Conservation (phyloP, 139 green algal species). For the Ettlia oleoabundans region DNA sequence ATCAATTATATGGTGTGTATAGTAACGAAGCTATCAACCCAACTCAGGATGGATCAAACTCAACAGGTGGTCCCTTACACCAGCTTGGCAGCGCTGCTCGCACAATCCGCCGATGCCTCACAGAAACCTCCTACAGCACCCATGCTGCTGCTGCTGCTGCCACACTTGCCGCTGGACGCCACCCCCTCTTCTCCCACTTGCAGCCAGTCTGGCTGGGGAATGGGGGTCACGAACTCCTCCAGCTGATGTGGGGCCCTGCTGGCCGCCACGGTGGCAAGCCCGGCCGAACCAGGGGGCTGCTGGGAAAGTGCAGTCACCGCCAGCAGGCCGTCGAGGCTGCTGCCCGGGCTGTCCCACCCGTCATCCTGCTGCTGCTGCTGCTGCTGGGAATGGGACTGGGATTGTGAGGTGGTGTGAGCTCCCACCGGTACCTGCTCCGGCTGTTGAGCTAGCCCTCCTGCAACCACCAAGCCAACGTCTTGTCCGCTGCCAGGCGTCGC, state of each 20-base stretch:
- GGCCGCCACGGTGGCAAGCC: constrained; percentile 10
- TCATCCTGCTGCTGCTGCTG: background rate
- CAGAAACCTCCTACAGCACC: background rate
- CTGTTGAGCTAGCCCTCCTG: background rate
- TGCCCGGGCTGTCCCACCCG: constrained; percentile 30
- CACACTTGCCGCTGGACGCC: background rate
- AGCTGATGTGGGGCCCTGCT: background rate
- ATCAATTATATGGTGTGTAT: no score
- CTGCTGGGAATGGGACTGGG: background rate
- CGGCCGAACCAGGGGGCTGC: background rate
- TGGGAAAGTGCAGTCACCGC: background rate
- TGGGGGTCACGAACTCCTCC: constrained; percentile 5
- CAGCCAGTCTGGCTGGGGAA: constrained; percentile 29
- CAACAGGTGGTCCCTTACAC: background rate
- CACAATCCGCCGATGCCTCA: no score
- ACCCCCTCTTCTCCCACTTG: background rate
- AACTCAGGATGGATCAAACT: background rate
- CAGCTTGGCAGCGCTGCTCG: background rate
- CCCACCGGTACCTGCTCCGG: no score
- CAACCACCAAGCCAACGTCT: no score
- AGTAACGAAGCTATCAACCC: background rate
- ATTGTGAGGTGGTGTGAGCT: no score
- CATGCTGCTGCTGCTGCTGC: background rate
- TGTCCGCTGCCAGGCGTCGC: background rate
- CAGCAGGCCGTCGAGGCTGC: constrained; percentile 21